A percentile compares a stretch with the other conserved stretches of the same genome.
These are phyloP conservation scores for Saccharomyces pastorianus DNA, from an alignment of 1,139 yeast genomes.

Conservation along the genomic window DNA sequence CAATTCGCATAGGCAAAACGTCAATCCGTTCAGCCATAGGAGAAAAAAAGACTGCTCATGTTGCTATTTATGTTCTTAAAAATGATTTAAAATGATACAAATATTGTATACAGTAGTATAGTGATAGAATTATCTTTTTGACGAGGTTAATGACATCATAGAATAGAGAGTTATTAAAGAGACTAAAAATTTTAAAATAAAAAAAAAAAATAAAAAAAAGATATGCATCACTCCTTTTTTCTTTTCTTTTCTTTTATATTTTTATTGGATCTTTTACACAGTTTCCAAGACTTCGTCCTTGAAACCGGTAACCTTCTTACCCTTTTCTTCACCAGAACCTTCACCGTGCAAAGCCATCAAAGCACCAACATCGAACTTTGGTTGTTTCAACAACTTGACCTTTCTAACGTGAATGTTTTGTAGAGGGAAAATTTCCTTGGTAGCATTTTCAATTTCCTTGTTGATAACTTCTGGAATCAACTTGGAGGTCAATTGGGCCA, in stretches of 20 bases:
- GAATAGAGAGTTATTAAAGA: background rate
- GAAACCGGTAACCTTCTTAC: conserved; percentile 84
- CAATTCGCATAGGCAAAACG: background rate
- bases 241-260: background rate
- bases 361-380: conserved; percentile 84
- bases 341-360: conserved; percentile 89
- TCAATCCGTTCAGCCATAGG: background rate
- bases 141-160: conserved; percentile 1
- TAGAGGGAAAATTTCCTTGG: conserved; percentile 77
- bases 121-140: background rate
- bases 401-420: conserved; percentile 89
- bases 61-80: conserved; percentile 2
- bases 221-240: background rate
- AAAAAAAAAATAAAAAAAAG: background rate
- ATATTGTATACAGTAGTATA: conserved; percentile 2
- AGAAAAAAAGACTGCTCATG: background rate
- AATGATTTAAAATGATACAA: conserved; percentile 1
- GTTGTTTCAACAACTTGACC: conserved; percentile 86
- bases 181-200: background rate
- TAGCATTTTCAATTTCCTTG: conserved; percentile 82
- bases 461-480: conserved; percentile 88
- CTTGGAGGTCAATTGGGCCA: conserved; percentile 81
- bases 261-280: conserved; percentile 40
- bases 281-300: conserved; percentile 85
- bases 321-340: conserved; percentile 74